phyloP scores from a whole-genome alignment of 306 rosid genomes.

The Casuarina equisetifolia region DNA sequence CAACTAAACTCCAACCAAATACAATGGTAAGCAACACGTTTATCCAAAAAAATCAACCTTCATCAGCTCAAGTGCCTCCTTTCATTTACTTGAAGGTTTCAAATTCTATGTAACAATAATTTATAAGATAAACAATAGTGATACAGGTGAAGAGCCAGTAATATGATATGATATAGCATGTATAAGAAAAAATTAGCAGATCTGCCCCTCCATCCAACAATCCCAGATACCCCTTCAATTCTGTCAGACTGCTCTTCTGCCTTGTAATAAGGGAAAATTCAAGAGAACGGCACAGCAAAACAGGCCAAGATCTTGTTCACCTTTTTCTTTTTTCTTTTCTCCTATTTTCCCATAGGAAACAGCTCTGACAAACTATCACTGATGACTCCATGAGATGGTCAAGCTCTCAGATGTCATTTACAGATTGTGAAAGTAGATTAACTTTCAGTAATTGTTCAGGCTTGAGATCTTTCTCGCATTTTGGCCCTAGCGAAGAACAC shows the following conservation, averaged over 20 bases:
- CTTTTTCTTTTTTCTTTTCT: background rate
- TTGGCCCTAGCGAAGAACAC: conserved; percentile 94
- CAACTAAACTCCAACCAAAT: background rate
- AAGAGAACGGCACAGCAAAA: conserved; percentile 5
- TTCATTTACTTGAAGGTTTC: conserved; percentile 4
- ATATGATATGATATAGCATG: conserved; percentile 12
- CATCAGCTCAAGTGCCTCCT: background rate
- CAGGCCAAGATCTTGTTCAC: conserved; percentile 13
- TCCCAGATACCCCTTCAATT: conserved; percentile 13
- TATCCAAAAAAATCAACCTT: background rate
- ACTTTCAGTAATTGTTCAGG: conserved; percentile 27
- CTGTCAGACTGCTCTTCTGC: conserved; percentile 6
- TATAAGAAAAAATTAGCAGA: conserved; percentile 6
- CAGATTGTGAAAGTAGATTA: conserved; percentile 16
- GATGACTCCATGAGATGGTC: conserved; percentile 10
- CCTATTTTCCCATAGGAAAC: conserved; percentile 2
- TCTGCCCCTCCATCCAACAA: conserved; percentile 17
- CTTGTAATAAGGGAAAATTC: background rate
- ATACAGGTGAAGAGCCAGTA: conserved; percentile 13
- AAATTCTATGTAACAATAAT: background rate
- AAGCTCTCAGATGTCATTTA: conserved; percentile 15
- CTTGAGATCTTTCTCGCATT: conserved; percentile 70
- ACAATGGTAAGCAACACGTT: background rate
- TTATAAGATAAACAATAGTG: background rate
- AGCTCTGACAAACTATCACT: background rate